phyloP scores from a whole-genome alignment of 2,329 filamentous ascomycete genomes.

The Teratosphaeria gauchensis region DNA sequence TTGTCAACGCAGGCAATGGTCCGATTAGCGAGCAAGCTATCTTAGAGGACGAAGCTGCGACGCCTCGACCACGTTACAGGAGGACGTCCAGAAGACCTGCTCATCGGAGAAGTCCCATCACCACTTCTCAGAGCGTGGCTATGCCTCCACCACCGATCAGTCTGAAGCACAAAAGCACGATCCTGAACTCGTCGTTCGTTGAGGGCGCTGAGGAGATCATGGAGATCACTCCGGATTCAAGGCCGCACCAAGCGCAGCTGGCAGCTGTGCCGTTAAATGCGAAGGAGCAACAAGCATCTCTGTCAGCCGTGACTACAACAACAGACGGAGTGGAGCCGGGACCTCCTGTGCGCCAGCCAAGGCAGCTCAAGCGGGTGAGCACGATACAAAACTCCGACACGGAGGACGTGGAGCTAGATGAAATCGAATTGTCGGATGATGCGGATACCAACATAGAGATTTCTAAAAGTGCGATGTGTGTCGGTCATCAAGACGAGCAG shows the following conservation, averaged over 20 bases:
- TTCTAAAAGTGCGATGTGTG: not conserved
- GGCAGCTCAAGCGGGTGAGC: slow-evolving; percentile 4
- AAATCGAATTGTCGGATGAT: not conserved
- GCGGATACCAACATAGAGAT: not conserved
- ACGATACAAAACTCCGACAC: slow-evolving; percentile 13
- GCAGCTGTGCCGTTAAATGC: not conserved
- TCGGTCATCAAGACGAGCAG: not conserved
- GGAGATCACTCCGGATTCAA: not conserved
- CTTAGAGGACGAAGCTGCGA: not conserved
- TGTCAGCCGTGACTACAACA: not conserved
- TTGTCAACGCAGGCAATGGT: not conserved
- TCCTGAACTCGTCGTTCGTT: not conserved
- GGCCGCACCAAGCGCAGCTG: not conserved
- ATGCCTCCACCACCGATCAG: slow-evolving; percentile 5
- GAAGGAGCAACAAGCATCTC: no score
- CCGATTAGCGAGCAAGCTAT: not conserved
- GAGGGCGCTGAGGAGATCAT: not conserved
- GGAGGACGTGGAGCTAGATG: slow-evolving; percentile 9
- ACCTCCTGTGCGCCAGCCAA: not conserved
- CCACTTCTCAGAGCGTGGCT: not conserved
- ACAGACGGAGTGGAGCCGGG: not conserved
- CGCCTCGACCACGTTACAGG: not conserved
- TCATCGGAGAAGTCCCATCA: not conserved
- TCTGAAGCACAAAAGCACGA: slow-evolving; percentile 7
- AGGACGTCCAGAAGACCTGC: not conserved